Evolutionary conservation across 257 asterid genomes (phyloP), one percentile per base, ranked within the genome.

Genomic region (Haberlea rhodopensis): DNA sequence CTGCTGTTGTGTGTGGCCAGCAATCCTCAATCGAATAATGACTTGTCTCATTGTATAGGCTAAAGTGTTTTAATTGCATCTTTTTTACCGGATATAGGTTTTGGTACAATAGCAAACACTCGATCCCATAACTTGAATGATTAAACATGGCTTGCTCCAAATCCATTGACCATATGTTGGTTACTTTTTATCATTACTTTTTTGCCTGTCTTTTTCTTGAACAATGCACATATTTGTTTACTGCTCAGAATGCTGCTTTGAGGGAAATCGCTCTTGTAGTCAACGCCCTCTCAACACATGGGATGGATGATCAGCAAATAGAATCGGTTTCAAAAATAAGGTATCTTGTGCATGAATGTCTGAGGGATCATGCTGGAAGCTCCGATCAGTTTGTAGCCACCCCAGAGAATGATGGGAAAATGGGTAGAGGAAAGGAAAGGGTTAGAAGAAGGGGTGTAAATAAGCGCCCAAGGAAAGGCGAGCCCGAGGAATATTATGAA

Each of bases 251-350:
- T 71, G 81, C 89, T 69, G 92, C 94, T 24, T 65, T 91, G 80
- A 75, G 94, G 84, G 96, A 87, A 68, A 87, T 91, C 71, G 90
- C 90, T 55, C 88, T 77, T 63, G 67, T 79, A 62, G 95, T 88
- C 2, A 95, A 91, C 71, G 73, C 85, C 27, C 80, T 91, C 69
- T 81, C 95, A 15, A 85, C 95, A 18, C 90, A 82, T 21, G 96
- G 98, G 69, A 87, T 89, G 96, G 95, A 89, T 37, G 91, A 84
- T 24, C 94, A 80, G 65, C 98, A 91, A 71, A 73, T 85, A 65
- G 89, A 89, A 59, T 78, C 81, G 2, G 77, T 91, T 54, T 68
- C 90, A 28, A 84, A 88, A 71, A 87, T 91, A 60, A 78, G 90
- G 71, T 84, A 77, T 64, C 64, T 82, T 46, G 90, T 87, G 2